A percentile compares a stretch with the other conserved stretches of the same genome.
Evolutionary conservation across 2,329 filamentous ascomycete species (phyloP).

Genomic region (Nemania diffusa): DNA sequence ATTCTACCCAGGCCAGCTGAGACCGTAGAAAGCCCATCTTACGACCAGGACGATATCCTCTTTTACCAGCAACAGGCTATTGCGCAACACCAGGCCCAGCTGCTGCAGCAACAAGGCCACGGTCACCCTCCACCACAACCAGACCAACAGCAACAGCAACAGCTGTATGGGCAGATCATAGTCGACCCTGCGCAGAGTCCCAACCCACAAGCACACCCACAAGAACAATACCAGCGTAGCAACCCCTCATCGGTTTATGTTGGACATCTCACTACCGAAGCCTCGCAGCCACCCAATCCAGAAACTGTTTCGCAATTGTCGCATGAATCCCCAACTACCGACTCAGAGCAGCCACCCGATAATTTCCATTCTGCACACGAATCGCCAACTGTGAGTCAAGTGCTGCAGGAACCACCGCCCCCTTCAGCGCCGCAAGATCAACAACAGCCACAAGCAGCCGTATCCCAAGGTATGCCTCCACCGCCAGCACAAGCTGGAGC

Average conservation of each 20-base stretch:
- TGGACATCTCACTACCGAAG: constrained; percentile 47
- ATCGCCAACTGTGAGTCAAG: constrained; percentile 55
- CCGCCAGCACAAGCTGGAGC: constrained; percentile 52
- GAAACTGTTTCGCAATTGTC: constrained; percentile 72
- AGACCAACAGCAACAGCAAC: constrained; percentile 53
- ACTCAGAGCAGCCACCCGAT: constrained; percentile 58
- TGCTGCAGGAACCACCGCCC: constrained; percentile 43
- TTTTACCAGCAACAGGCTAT: constrained; percentile 55
- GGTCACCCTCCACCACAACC: constrained; percentile 36
- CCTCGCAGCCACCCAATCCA: constrained; percentile 59
- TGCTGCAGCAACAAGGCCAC: constrained; percentile 37
- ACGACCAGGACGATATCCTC: constrained; percentile 56
- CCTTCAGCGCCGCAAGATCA: constrained; percentile 42
- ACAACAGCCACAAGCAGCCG: constrained; percentile 39
- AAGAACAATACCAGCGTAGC: constrained; percentile 47
- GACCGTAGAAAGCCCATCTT: constrained; percentile 57
- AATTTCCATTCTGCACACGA: constrained; percentile 57
- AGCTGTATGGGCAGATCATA: constrained; percentile 51
- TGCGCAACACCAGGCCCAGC: constrained; percentile 42
- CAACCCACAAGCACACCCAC: constrained; percentile 50
- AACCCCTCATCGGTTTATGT: constrained; percentile 44
- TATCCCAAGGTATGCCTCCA: constrained; percentile 60
- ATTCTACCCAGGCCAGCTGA: constrained; percentile 62
- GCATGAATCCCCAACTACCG: constrained; percentile 66
- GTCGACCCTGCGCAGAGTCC: constrained; percentile 55